Evolutionary conservation across 106 monocot genomes (phyloP), one percentile per base, ranked within the genome.

Genomic region (Dendrobium chrysotoxum): DNA sequence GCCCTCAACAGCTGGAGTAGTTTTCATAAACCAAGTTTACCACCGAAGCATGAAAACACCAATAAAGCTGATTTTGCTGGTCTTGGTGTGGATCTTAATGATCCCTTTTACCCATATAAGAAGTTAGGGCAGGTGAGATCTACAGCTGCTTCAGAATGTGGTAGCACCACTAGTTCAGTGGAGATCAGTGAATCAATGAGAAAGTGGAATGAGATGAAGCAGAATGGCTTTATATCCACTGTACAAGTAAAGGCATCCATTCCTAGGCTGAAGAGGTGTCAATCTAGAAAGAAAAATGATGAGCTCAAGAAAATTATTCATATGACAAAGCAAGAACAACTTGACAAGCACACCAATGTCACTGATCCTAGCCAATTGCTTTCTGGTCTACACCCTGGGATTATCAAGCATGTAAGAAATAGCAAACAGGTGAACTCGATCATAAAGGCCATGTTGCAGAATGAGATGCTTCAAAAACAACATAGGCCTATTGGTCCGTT

Each of bases 401-500:
- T 98, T 77, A 98, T 98, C 28, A 94, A 98, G 18, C 92, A 94
- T 80, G 97, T 98, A 4, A 90, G 94, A 81, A 94, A 98, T 58
- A 88, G 89, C 77, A 92, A 98, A 53, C 97, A 98, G 82, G 94
- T 98, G 31, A 88, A 82, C 65, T 85, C 92, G 7, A 98, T 94
- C 75, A 92, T 98, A 84, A 85, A 92, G 80, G 91, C 92, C 15
- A 86, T 92, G 64, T 85, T 98, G 45, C 84, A 44, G 40, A 92
- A 90, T 40, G 96, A 90, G 80, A 84, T 83, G 77, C 47, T 38
- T 79, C 87, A 86, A 38, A 53, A 17, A 39, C 76, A 85, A 77
- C 74, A 47, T 65, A 77, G 50, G 31, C 47, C 38, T 0, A 5
- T 5, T 13, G 1, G 13, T 35, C 13, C 3, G 30, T 16, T 35